Base-by-base conservation (phyloP, 2,329 filamentous ascomycete species). In the Verticillium nonalfalfae region DNA sequence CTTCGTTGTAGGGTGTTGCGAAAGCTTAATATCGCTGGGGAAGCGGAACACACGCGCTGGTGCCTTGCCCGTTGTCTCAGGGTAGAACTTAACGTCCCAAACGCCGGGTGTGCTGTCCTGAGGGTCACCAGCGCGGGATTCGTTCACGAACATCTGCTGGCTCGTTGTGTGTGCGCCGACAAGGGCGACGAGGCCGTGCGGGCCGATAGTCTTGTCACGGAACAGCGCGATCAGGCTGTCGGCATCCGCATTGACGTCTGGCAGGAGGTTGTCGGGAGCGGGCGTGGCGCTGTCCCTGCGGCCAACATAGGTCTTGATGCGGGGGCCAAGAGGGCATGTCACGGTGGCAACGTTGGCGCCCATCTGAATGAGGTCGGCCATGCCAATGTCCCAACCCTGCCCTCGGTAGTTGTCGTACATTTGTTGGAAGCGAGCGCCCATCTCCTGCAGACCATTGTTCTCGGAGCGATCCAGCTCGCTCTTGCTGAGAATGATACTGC, bases 351-450 rank as follows among this genome's bases (percentile, higher is more conserved):
- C 74, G 61, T 71, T 81, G 71, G 74, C 74, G 2, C 80, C 80
- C 68, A 84, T 79, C 68, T 85, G 82, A 50, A 84, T 77, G 7
- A 86, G 74, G 66, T 86, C 84, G 36, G 81, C 83, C 66, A 80
- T 80, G 7, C 77, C 75, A 18, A 85, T 76, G n/a, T 69, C 63
- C 36, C 67, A 72, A 45, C 64, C 64, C 59, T 60, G 52, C 21
- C 36, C 40, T 40, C 60, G 60, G 65, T 78, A 81, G 65, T 79
- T 77, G 34, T 69, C 59, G 63, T 78, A 77, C 61, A 82, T 73
- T 9, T 64, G 63, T 11, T 72, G 68, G 40, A 80, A 75, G 50
- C 75, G 67, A 7, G 58, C 63, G 26, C 78, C 76, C 59, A 82
- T 79, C 2, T 72, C 73, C 45, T 77, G 69, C 2, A 86, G 71